Evolutionary conservation across 1,139 yeast species (phyloP).

Genomic region (Suhomyces chickasaworum): DNA sequence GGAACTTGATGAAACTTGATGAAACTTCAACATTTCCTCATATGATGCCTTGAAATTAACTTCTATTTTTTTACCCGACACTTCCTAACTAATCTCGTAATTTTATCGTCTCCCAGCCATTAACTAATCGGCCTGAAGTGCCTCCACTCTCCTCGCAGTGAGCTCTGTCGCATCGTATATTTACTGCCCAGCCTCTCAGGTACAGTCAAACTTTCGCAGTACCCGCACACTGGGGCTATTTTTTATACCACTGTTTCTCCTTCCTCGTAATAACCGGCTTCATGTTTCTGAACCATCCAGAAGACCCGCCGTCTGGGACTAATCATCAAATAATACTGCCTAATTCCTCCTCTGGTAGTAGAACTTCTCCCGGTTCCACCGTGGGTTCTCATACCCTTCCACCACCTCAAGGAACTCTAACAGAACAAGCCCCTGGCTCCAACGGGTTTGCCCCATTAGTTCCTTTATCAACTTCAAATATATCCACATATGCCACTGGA

Average conservation of each 20-base stretch:
- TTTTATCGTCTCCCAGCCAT: not conserved
- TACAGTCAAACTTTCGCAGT: slow-evolving; percentile 8
- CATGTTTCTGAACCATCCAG: slow-evolving; percentile 10
- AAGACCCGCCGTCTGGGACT: slow-evolving; percentile 10
- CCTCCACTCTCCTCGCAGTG: slow-evolving; percentile 9
- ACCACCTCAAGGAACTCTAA: not conserved
- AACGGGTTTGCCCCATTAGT: slow-evolving; percentile 8
- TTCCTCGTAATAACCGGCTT: not conserved
- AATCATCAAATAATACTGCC: not conserved
- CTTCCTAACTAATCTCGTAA: not conserved
- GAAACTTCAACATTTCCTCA: no score
- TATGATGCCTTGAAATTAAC: no score
- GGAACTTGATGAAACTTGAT: no score
- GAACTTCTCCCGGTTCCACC: not conserved
- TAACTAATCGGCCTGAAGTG: not conserved
- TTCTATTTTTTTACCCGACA: no score
- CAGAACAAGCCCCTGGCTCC: slow-evolving; percentile 1
- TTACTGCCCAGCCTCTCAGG: slow-evolving; percentile 15
- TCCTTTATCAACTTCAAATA: slow-evolving; percentile 5
- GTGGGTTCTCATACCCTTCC: not conserved
- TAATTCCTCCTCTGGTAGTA: not conserved
- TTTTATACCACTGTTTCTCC: slow-evolving; percentile 9
- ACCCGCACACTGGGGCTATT: slow-evolving; percentile 7
- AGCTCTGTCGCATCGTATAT: slow-evolving; percentile 14
- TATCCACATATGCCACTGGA: slow-evolving; percentile 1